Conservation (phyloP, 2,329 filamentous ascomycete species). For the Mycosphaerella arachidis region DNA sequence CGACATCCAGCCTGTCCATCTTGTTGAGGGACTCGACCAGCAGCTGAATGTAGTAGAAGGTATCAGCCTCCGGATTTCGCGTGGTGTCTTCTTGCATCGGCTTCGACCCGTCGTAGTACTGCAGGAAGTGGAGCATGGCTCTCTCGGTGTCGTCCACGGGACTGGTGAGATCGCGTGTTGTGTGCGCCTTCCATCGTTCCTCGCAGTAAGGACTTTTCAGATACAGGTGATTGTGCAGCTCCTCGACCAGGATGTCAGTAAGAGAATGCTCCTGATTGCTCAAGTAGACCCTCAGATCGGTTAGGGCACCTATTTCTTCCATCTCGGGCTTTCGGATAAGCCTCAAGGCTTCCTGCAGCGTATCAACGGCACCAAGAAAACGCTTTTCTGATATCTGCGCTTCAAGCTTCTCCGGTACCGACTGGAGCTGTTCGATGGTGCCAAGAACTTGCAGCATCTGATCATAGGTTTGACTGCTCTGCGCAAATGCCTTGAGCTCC, state of each 20-base stretch:
- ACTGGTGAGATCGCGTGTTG: slow-evolving; percentile 47
- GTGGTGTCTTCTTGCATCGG: slow-evolving; percentile 78
- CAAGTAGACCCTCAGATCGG: slow-evolving; percentile 80
- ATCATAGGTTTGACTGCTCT: slow-evolving; percentile 84
- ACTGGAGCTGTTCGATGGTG: slow-evolving; percentile 70
- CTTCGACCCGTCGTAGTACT: slow-evolving; percentile 51
- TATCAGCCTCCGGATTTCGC: slow-evolving; percentile 91
- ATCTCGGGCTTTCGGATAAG: slow-evolving; percentile 82
- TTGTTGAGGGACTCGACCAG: slow-evolving; percentile 87
- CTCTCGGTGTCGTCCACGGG: slow-evolving; percentile 46
- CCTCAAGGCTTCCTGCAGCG: slow-evolving; percentile 79
- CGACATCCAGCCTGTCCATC: slow-evolving; percentile 77
- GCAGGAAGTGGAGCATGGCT: slow-evolving; percentile 54
- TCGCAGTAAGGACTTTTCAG: slow-evolving; percentile 97
- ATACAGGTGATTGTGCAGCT: slow-evolving; percentile 94
- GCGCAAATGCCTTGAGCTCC: slow-evolving; percentile 84
- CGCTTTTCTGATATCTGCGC: slow-evolving; percentile 93
- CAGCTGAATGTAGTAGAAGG: slow-evolving; percentile 86
- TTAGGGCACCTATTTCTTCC: slow-evolving; percentile 83
- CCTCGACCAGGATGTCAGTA: slow-evolving; percentile 94
- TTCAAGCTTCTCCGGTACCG: slow-evolving; percentile 87
- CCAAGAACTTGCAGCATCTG: slow-evolving; percentile 78
- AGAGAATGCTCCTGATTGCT: slow-evolving; percentile 87
- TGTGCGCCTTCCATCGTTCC: slow-evolving; percentile 84
- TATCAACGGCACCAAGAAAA: slow-evolving; percentile 87